phyloP scores from a whole-genome alignment of 2,329 filamentous ascomycete species.

The Emericellopsis cladophorae region DNA sequence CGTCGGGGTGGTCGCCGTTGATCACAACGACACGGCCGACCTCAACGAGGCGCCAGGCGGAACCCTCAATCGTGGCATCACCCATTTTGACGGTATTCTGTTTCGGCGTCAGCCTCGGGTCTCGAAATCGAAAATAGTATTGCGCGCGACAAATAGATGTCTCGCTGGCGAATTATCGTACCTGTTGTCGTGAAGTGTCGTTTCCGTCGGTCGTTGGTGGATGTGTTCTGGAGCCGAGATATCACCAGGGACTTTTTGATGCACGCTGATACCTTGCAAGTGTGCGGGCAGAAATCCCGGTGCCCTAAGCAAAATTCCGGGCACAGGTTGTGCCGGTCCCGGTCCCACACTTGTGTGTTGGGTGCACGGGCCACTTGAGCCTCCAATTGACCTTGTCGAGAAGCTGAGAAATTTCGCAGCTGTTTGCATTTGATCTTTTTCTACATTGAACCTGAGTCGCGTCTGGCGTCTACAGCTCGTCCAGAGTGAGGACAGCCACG shows the following conservation, averaged over 20 bases:
- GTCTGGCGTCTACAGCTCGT: neutral
- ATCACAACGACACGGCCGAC: constrained; percentile 95
- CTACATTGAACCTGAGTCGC: neutral
- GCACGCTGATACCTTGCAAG: constrained; percentile 17
- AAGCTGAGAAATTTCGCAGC: neutral
- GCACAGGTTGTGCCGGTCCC: constrained; percentile 14
- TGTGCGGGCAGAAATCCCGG: constrained; percentile 27
- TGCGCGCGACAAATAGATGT: neutral
- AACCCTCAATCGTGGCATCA: constrained; percentile 70
- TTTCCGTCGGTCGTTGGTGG: constrained; percentile 15
- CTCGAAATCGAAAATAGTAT: no score
- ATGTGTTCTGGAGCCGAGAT: constrained; percentile 23
- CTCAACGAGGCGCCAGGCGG: constrained; percentile 92
- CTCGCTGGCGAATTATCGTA: constrained; percentile 15
- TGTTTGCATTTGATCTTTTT: neutral
- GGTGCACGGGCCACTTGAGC: neutral
- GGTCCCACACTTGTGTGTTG: constrained; percentile 10
- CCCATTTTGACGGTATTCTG: constrained; percentile 62
- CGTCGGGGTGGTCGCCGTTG: constrained; percentile 63
- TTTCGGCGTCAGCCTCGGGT: no score
- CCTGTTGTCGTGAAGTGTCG: constrained; percentile 25
- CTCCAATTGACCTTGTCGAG: neutral
- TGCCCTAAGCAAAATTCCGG: constrained; percentile 27
- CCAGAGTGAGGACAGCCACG: neutral
- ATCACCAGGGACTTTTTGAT: constrained; percentile 27